phyloP scores from a whole-genome alignment of 345 rosid genomes.

The Brassica nigra region DNA sequence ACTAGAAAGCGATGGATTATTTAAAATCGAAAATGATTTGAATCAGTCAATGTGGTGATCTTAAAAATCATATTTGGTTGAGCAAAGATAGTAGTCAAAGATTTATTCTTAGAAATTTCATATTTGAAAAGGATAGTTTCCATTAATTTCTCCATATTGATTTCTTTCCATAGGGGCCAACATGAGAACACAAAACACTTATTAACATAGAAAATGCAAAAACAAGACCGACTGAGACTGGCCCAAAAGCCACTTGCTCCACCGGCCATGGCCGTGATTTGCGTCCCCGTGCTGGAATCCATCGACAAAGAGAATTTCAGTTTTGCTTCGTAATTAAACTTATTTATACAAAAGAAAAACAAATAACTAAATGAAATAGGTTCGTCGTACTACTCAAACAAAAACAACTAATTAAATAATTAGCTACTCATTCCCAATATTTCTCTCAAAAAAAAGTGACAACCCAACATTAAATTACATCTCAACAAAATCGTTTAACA shows the following conservation, averaged over 20 bases:
- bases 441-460: background rate
- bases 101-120: background rate
- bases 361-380: background rate
- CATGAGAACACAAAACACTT: background rate
- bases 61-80: background rate
- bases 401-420: constrained; percentile 4
- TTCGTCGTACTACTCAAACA: background rate
- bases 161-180: constrained; percentile 12
- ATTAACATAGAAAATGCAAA: background rate
- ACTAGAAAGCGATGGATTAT: background rate
- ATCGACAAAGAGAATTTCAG: constrained; percentile 52
- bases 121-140: constrained; percentile 26
- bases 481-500: constrained; percentile 11
- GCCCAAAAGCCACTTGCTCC: constrained; percentile 39
- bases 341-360: background rate
- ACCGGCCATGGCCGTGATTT: constrained; percentile 52
- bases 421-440: constrained; percentile 8
- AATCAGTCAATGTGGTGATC: constrained; percentile 1
- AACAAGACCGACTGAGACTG: constrained; percentile 24
- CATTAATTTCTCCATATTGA: background rate
- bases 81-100: constrained; percentile 3
- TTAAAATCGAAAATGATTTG: background rate
- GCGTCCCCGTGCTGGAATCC: constrained; percentile 44
- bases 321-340: constrained; percentile 9
- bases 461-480: constrained; percentile 35